Percentiles rank a stretch among this genome's conserved stretches.
Conservation (phyloP, 225 moss, liverwort and hornwort species). For the Polytrichum commune region DNA sequence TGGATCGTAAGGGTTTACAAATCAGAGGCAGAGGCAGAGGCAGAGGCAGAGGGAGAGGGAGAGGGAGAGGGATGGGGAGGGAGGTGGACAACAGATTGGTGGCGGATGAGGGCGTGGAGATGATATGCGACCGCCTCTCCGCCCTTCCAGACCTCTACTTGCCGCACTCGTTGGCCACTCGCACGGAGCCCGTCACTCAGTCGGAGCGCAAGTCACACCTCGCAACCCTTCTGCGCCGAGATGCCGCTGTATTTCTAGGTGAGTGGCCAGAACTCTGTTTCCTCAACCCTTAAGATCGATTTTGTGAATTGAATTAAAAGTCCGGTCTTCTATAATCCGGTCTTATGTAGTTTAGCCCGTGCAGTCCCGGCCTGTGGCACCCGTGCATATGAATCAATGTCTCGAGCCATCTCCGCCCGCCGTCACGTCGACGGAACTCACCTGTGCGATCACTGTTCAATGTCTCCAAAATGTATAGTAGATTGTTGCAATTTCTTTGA, state of each 20-base stretch:
- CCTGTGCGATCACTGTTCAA: neutral
- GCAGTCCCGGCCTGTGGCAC: too few species aligned
- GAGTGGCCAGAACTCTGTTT: neutral
- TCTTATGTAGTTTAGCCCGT: neutral
- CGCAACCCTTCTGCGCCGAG: constrained; percentile 52
- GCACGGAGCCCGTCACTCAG: constrained; percentile 38
- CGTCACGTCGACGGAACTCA: too few species aligned
- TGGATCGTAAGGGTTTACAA: neutral
- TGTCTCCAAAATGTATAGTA: too few species aligned
- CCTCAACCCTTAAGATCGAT: neutral
- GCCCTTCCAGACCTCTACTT: constrained; percentile 50
- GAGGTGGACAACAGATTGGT: constrained; percentile 41
- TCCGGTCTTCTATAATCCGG: neutral
- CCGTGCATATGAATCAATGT: too few species aligned
- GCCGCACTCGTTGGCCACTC: constrained; percentile 59
- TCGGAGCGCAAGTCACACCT: constrained; percentile 55
- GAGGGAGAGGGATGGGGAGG: constrained; percentile 35
- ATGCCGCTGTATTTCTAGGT: constrained; percentile 69
- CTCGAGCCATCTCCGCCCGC: too few species aligned
- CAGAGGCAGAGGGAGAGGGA: too few species aligned
- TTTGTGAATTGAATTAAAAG: neutral
- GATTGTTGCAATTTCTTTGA: neutral
- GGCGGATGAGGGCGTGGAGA: constrained; percentile 38
- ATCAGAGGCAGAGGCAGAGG: neutral
- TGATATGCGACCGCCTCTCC: constrained; percentile 60